Evolutionary conservation across 2,329 filamentous ascomycete species (phyloP).

Genomic region (Cladosporium sp.): DNA sequence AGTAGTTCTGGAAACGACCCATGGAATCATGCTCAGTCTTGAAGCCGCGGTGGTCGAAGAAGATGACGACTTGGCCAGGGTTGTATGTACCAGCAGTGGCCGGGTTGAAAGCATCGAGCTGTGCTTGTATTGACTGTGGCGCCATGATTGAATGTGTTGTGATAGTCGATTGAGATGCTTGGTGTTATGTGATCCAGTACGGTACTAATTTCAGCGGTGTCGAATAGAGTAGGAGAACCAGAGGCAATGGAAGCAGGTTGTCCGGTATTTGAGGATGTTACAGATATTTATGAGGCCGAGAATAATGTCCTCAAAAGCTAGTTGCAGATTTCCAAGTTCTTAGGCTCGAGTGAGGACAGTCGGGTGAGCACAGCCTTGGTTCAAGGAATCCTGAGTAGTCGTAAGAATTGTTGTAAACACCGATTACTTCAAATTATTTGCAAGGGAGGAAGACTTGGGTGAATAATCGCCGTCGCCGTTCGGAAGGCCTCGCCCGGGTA

Average conservation of each 20-base stretch:
- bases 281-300: background rate
- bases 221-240: background rate
- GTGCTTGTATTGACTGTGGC: constrained; percentile 12
- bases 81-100: constrained; percentile 31
- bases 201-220: background rate
- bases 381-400: background rate
- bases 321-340: background rate
- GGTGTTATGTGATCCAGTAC: background rate
- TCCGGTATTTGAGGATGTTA: background rate
- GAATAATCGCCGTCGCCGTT: constrained; percentile 6
- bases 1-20: constrained; percentile 29
- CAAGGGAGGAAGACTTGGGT: background rate
- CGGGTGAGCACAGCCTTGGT: background rate
- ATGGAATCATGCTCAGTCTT: constrained; percentile 29
- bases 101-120: constrained; percentile 30
- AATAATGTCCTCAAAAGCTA: background rate
- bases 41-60: constrained; percentile 35
- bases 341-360: background rate
- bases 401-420: background rate
- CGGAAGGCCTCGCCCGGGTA: background rate
- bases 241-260: background rate
- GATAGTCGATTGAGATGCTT: background rate
- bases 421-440: background rate
- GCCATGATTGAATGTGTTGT: constrained; percentile 6
- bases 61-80: constrained; percentile 34